Evolutionary conservation across 768 basidiomycete species (phyloP).

Genomic region (Antrodiella citrinella): DNA sequence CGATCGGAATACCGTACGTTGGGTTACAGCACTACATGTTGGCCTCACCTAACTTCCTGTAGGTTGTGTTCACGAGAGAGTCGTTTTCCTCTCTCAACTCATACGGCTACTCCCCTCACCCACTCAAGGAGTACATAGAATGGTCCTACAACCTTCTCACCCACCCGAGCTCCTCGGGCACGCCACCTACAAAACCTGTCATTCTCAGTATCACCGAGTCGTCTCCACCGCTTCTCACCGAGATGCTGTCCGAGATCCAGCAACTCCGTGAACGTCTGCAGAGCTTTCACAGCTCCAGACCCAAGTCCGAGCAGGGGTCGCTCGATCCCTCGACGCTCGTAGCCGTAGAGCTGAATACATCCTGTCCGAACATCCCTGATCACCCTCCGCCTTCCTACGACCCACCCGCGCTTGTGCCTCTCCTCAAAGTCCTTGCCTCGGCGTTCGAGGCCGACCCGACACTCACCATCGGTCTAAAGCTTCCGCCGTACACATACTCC

Average conservation of each 20-base stretch:
- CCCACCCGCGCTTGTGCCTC: slow-evolving; percentile 38
- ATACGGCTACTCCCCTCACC: slow-evolving; percentile 81
- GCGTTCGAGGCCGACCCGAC: slow-evolving; percentile 41
- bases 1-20: slow-evolving; percentile 50
- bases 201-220: slow-evolving; percentile 77
- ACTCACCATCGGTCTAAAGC: slow-evolving; percentile 66
- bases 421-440: slow-evolving; percentile 48
- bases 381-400: slow-evolving; percentile 63
- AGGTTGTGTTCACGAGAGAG: slow-evolving; percentile 55
- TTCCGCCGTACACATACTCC: slow-evolving; percentile 64
- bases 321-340: slow-evolving; percentile 31
- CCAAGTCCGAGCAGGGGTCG: slow-evolving; percentile 18
- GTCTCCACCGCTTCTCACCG: slow-evolving; percentile 36
- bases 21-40: no score
- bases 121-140: slow-evolving; percentile 53
- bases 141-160: slow-evolving; percentile 53
- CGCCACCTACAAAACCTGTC: slow-evolving; percentile 44
- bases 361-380: slow-evolving; percentile 70
- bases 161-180: slow-evolving; percentile 19
- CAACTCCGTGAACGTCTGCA: slow-evolving; percentile 35
- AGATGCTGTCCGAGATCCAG: slow-evolving; percentile 57
- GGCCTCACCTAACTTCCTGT: not conserved
- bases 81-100: slow-evolving; percentile 66
- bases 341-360: slow-evolving; percentile 77
- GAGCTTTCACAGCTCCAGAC: slow-evolving; percentile 15